phyloP scores from a whole-genome alignment of 2,329 filamentous ascomycete genomes.

The Tolypocladium cylindrosporum region DNA sequence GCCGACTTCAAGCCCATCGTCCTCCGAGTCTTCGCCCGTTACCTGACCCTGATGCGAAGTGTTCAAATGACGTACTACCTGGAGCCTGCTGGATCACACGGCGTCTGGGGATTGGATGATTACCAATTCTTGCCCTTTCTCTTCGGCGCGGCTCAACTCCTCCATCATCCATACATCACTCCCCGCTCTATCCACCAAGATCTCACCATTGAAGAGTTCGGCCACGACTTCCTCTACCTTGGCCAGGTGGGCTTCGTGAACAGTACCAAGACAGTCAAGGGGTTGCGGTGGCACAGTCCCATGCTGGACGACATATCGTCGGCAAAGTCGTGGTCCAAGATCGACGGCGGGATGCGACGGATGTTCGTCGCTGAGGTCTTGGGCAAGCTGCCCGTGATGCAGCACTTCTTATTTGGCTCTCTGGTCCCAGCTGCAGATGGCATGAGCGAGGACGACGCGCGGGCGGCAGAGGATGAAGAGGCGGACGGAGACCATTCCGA shows the following conservation, averaged over 20 bases:
- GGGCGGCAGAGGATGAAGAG: constrained; percentile 33
- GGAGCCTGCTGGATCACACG: constrained; percentile 91
- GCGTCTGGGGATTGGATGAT: constrained; percentile 95
- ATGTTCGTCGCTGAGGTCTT: constrained; percentile 96
- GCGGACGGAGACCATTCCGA: constrained; percentile 46
- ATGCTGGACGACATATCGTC: constrained; percentile 98
- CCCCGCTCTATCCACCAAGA: constrained; percentile 78
- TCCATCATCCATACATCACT: constrained; percentile 73
- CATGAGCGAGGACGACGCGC: constrained; percentile 61
- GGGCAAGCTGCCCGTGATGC: constrained; percentile 92
- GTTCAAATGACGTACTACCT: constrained; percentile 92
- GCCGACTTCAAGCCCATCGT: constrained; percentile 65
- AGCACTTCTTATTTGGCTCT: constrained; percentile 91
- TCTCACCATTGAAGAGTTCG: constrained; percentile 78
- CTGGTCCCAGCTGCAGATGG: constrained; percentile 69
- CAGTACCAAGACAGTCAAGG: constrained; percentile 90
- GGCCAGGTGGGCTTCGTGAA: constrained; percentile 93
- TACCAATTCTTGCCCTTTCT: constrained; percentile 96
- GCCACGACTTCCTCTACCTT: constrained; percentile 76
- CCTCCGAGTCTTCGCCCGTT: constrained; percentile 69
- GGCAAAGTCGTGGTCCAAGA: constrained; percentile 81
- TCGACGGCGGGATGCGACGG: constrained; percentile 87
- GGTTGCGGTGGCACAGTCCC: constrained; percentile 88
- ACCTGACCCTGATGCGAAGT: constrained; percentile 76
- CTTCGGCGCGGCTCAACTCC: constrained; percentile 82